Evolutionary conservation across 441 rosid genomes (phyloP), one percentile per base, ranked within the genome.

Genomic region (Sinapis alba): DNA sequence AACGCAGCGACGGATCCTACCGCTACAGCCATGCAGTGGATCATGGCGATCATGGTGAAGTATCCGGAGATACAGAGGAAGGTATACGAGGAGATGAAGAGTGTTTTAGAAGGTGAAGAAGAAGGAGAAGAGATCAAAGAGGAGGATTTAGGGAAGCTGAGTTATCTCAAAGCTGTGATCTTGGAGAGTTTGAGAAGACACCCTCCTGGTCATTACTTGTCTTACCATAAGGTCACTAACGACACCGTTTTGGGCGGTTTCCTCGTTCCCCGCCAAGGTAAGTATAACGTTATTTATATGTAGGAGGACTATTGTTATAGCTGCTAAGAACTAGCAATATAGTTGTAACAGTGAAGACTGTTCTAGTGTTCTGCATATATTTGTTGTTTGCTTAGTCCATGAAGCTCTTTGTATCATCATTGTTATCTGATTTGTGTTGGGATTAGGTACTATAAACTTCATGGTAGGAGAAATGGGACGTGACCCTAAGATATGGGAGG

Each of bases 401-500:
- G 51, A 43, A 43, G 18, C 19, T 43, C 6, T 43, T 43, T 43
- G 51, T 43, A 1, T n/a, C 51, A 43, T n/a, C 18, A 43, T 43
- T 43, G 15, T 45, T n/a, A 15, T 45, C 7, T 45, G 8, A 45
- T 45, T 45, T 69, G 24, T 72, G 19, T 82, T 43, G 0, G 67
- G 66, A 7, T 21, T 65, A 56, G 87, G 74, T 23, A 75, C 79
- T 0, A 71, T 84, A 23, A 82, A 82, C 68, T 84, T 82, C 71
- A 76, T 71, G 85, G 85, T 84, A 5, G 87, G 81, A 10, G 84
- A 80, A 1, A 78, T 82, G 77, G 87, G 85, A 0, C 53, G 85
- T 23, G 86, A 84, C 24, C 82, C 84, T 9, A 78, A 82, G 4
- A 65, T 73, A 26, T 82, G 82, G 87, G 82, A 84, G 1, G 81